Evolutionary conservation across 2,329 filamentous ascomycete genomes (phyloP), one percentile per base, ranked within the genome.

Genomic region (Aspergillus ochraceus): DNA sequence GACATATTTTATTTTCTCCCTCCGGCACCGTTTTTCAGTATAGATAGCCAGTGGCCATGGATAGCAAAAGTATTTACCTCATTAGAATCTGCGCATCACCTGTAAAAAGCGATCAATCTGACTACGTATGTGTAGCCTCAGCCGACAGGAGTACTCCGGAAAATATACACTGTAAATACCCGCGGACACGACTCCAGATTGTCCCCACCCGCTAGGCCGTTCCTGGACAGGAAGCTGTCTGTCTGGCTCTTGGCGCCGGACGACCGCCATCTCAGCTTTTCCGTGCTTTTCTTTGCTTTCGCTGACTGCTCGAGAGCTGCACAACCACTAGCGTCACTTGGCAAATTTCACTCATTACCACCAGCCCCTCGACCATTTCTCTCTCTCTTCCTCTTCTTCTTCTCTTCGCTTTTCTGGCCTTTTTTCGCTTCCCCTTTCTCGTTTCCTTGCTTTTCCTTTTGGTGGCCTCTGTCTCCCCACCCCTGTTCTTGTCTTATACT

Each of bases 301-400:
- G 62, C 62, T 70, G 66, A 66, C 67, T 66, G 66, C 65, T 67
- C 65, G 58, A 65, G 65, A 71, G 69, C 65, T 73, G 60, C 71
- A 67, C 70, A 72, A 72, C 71, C 71, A 73, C 71, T 73, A 73
- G 71, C 69, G 67, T 59, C 52, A 26, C 70, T 72, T 72, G 70
- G 71, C 71, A 68, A 64, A 61, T 65, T 64, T 71, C 68, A 58
- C 70, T 63, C 64, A 70, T 66, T 66, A 65, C 64, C 69, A 63
- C 65, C 69, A 69, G 68, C 69, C 70, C 70, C 71, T 72, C 69
- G 66, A 68, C 62, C 65, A 67, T 68, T 64, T 59, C 56, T 57
- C 52, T 57, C 52, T 60, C 59, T 54, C 51, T 58, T 59, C 52
- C 58, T 53, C 51, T 61, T 58, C 55, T 54, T 56, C 49, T 55